phyloP scores from a whole-genome alignment of 495 filamentous ascomycete genomes.

The Achaetomiella virescens region DNA sequence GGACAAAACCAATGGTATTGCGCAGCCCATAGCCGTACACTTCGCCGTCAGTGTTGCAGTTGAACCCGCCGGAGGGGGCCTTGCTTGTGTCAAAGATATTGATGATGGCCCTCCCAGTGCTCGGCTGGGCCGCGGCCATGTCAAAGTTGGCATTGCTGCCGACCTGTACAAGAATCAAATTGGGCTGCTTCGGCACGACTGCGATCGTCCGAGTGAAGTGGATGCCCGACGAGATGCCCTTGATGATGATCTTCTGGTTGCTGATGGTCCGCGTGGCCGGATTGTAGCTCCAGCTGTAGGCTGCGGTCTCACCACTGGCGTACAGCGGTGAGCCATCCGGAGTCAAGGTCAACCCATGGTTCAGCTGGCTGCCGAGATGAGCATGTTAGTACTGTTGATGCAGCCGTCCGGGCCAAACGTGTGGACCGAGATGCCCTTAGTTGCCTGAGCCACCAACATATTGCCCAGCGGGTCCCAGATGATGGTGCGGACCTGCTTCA shows the following conservation, averaged over 20 bases:
- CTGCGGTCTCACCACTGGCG: conserved; percentile 51
- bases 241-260: conserved; percentile 44
- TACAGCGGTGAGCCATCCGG: conserved; percentile 58
- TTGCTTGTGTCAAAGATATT: conserved; percentile 55
- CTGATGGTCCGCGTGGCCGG: conserved; percentile 37
- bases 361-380: conserved; percentile 43
- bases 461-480: conserved; percentile 56
- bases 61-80: conserved; percentile 30
- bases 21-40: conserved; percentile 60
- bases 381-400: conserved; percentile 32
- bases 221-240: conserved; percentile 50
- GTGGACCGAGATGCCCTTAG: conserved; percentile 48
- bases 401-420: conserved; percentile 47
- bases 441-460: conserved; percentile 53
- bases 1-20: conserved; percentile 60
- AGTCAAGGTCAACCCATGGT: conserved; percentile 61
- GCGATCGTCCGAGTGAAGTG: conserved; percentile 58
- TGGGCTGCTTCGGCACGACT: conserved; percentile 47
- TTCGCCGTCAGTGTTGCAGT: conserved; percentile 49
- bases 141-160: conserved; percentile 59
- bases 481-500: conserved; percentile 52
- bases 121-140: conserved; percentile 35
- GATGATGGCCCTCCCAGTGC: conserved; percentile 53
- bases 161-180: conserved; percentile 49
- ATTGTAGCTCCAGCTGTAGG: conserved; percentile 57